Conservation (phyloP, 495 filamentous ascomycete species). For the Penicillium canescens region DNA sequence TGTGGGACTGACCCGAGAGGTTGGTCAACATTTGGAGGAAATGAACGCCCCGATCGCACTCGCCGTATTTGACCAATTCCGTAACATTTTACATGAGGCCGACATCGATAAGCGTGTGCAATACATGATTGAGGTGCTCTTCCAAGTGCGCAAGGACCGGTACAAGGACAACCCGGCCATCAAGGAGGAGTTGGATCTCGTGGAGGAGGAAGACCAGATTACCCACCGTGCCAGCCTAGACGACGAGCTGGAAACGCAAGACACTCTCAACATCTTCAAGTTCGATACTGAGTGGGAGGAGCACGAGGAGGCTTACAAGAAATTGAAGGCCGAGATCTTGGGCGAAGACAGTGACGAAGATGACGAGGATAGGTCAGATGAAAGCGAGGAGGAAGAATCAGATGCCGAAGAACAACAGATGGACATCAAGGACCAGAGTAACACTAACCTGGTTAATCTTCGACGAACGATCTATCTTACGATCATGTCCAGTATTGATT, state of each 20-base stretch:
- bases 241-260: conserved; percentile 79
- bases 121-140: conserved; percentile 98
- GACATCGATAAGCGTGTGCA: conserved; percentile 95
- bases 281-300: conserved; percentile 86
- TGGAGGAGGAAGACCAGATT: conserved; percentile 97
- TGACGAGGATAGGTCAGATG: conserved; percentile 69
- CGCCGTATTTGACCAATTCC: conserved; percentile 92
- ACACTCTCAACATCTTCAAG: conserved; percentile 93
- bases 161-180: conserved; percentile 94
- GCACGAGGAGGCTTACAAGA: conserved; percentile 87
- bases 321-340: conserved; percentile 87
- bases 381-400: conserved; percentile 77
- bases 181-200: conserved; percentile 89
- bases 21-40: conserved; percentile 91
- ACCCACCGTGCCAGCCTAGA: conserved; percentile 80
- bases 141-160: conserved; percentile 92
- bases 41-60: conserved; percentile 84
- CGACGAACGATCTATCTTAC: conserved; percentile 94
- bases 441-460: conserved; percentile 91
- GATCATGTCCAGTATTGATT: conserved; percentile 91
- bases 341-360: conserved; percentile 84
- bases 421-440: conserved; percentile 97
- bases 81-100: conserved; percentile 91
- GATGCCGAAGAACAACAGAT: conserved; percentile 71
- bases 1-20: conserved; percentile 84